Conservation (phyloP, 768 basidiomycete genomes). For the Hericium rajendrae region DNA sequence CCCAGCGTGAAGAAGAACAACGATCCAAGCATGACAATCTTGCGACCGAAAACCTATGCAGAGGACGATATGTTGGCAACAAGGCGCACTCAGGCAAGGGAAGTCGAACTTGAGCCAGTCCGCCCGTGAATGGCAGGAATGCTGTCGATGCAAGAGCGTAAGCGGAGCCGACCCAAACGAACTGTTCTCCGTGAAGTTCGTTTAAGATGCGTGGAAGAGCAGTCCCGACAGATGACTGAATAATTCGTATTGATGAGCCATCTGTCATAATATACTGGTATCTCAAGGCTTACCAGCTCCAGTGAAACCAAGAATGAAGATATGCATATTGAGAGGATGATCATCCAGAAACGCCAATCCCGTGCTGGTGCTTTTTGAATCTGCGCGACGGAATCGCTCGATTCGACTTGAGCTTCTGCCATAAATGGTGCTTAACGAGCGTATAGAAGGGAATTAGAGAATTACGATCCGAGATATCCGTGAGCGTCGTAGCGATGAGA, state of each 20-base stretch:
- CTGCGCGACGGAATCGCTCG: too few relatives aligned
- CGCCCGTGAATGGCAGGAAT: slow-evolving; percentile 14
- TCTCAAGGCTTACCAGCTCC: not conserved
- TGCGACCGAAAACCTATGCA: slow-evolving; percentile 4
- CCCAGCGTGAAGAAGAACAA: not conserved
- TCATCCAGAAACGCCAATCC: not conserved
- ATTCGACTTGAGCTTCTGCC: too few relatives aligned
- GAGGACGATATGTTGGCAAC: not conserved
- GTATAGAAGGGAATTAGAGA: too few relatives aligned
- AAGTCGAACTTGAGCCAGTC: slow-evolving; percentile 9
- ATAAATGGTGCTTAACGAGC: too few relatives aligned
- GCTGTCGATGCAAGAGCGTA: slow-evolving; percentile 16
- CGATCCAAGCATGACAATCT: not conserved
- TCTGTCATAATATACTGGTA: too few relatives aligned
- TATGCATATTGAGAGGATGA: not conserved
- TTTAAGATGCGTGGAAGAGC: slow-evolving; percentile 20
- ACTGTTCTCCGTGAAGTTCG: slow-evolving; percentile 15
- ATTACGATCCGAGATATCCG: too few relatives aligned
- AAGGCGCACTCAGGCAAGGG: too few relatives aligned
- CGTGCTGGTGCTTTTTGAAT: too few relatives aligned
- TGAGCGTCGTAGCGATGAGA: too few relatives aligned
- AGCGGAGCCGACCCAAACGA: slow-evolving; percentile 13
- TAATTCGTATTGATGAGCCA: too few relatives aligned
- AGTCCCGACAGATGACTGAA: slow-evolving; percentile 9
- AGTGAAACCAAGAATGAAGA: not conserved